Conservation (phyloP, 2,329 filamentous ascomycete genomes). For the Aotearoamyces nothofagi region DNA sequence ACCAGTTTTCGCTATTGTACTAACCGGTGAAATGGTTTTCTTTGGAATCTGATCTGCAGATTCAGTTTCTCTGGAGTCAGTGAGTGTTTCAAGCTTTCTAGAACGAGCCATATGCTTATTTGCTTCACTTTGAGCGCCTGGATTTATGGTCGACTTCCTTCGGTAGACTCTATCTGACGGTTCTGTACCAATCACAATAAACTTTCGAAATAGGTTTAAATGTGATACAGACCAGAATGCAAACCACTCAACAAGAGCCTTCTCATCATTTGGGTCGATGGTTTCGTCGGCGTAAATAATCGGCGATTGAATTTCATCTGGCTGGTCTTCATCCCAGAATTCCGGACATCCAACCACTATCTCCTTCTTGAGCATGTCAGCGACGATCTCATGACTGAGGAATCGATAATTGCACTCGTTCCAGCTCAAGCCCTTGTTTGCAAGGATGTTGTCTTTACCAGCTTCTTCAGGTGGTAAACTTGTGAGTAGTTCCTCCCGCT, state of each 20-base stretch:
- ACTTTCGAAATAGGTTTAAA: constrained; percentile 35
- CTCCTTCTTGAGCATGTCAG: constrained; percentile 5
- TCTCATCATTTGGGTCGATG: constrained; percentile 43
- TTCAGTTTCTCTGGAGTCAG: neutral
- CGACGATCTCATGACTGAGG: constrained; percentile 8
- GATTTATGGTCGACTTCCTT: neutral
- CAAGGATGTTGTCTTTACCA: constrained; percentile 11
- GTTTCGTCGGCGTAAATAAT: constrained; percentile 29
- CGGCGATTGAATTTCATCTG: constrained; percentile 19
- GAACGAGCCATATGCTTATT: neutral
- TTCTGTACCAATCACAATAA: constrained; percentile 33
- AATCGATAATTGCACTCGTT: constrained; percentile 12
- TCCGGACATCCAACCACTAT: constrained; percentile 2
- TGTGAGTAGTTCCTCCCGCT: constrained; percentile 11
- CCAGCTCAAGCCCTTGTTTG: constrained; percentile 11
- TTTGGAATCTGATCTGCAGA: neutral
- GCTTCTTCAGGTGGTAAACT: constrained; percentile 8
- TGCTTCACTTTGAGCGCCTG: neutral
- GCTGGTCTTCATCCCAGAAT: constrained; percentile 5
- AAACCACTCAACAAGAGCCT: constrained; percentile 48
- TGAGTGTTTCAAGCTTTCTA: constrained; percentile 1
- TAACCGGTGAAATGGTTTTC: neutral
- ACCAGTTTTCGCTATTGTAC: neutral
- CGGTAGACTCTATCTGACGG: neutral
- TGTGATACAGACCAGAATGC: constrained; percentile 37